These are phyloP conservation scores for Auriscalpium microsporum DNA, from an alignment of 768 basidiomycete genomes.

Conservation along the genomic window DNA sequence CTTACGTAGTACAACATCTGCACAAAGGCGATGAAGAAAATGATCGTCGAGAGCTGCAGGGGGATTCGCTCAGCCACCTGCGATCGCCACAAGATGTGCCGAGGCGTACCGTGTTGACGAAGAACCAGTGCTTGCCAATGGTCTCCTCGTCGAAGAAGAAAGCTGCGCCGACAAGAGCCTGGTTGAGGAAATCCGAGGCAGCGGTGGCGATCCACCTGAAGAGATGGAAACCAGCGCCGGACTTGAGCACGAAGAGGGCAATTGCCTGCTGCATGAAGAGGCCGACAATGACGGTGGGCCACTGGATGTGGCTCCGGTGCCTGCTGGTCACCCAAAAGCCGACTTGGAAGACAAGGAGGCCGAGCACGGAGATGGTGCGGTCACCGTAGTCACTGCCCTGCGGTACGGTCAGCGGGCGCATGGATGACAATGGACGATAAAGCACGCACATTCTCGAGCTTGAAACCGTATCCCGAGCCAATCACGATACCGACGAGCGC, in stretches of 20 bases:
- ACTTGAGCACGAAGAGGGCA: conserved; percentile 85
- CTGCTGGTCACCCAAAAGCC: conserved; percentile 64
- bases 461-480: conserved; percentile 82
- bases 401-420: conserved; percentile 3
- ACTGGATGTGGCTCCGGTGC: conserved; percentile 57
- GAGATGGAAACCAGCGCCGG: conserved; percentile 70
- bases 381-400: conserved; percentile 64
- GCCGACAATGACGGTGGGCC: conserved; percentile 86
- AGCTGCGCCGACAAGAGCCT: conserved; percentile 58
- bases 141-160: conserved; percentile 78
- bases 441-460: conserved; percentile 40
- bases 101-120: conserved; percentile 59
- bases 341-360: conserved; percentile 71
- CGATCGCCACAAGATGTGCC: background rate
- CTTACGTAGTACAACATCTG: conserved; percentile 79
- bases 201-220: conserved; percentile 79
- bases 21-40: conserved; percentile 91
- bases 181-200: conserved; percentile 69
- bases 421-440: background rate
- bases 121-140: conserved; percentile 71
- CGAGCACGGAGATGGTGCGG: conserved; percentile 74
- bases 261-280: conserved; percentile 78
- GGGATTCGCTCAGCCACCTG: background rate
- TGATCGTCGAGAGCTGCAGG: conserved; percentile 59
- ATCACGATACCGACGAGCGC: conserved; percentile 70